Percentiles rank a stretch among this genome's conserved stretches.
phyloP scores from a whole-genome alignment of 176 grass and related monocot species.

The Carex pumila region DNA sequence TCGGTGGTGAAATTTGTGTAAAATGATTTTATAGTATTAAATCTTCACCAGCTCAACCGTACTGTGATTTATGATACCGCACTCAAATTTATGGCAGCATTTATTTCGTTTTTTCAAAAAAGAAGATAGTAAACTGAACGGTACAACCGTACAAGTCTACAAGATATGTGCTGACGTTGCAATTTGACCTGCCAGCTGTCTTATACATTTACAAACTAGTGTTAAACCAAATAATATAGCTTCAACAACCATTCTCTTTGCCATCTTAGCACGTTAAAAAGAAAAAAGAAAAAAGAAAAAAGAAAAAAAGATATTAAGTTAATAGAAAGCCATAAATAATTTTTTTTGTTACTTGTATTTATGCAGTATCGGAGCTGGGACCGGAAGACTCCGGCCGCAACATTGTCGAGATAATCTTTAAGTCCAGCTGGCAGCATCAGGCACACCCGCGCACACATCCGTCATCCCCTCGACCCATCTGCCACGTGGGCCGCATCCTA shows the following conservation, averaged over 20 bases:
- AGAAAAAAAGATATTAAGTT: neutral
- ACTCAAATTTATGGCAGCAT: slow-evolving; percentile 17
- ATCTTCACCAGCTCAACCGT: neutral
- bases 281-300: neutral
- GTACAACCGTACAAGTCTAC: too few relatives aligned
- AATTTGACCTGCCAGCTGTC: slow-evolving; percentile 10
- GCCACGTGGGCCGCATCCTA: slow-evolving; percentile 74
- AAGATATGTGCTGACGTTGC: slow-evolving; percentile 1
- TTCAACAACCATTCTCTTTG: neutral
- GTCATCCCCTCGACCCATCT: slow-evolving; percentile 28
- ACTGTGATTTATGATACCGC: neutral
- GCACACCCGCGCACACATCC: slow-evolving; percentile 1
- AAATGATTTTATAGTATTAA: neutral
- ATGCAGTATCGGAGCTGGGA: slow-evolving; percentile 74
- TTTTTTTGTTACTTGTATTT: too few relatives aligned
- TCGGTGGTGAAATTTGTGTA: neutral
- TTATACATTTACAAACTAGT: neutral
- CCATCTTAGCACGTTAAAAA: neutral
- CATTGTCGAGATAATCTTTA: slow-evolving; percentile 99
- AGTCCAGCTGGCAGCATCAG: slow-evolving; percentile 92
- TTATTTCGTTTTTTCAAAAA: neutral
- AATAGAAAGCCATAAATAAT: neutral
- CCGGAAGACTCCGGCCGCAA: slow-evolving; percentile 84
- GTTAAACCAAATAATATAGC: neutral
- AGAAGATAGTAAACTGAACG: neutral